Conservation (phyloP, 768 basidiomycete species). For the Amylocystis lapponica region DNA sequence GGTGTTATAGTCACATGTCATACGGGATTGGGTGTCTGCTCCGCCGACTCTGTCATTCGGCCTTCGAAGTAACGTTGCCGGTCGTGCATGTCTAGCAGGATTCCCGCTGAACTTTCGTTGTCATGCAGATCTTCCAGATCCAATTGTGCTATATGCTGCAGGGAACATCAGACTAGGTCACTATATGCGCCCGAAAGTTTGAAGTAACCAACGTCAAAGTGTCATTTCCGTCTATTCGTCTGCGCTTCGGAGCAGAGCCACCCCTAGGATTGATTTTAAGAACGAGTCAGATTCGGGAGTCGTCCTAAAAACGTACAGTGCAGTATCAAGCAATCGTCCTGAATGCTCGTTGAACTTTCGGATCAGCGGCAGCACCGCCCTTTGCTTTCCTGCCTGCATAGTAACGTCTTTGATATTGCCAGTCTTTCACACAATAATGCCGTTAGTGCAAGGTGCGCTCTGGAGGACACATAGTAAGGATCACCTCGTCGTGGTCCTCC, state of each 20-base stretch:
- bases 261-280: constrained; percentile 43
- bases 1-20: background rate
- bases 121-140: constrained; percentile 84
- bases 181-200: constrained; percentile 47
- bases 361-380: constrained; percentile 85
- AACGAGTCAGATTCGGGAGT: too few species aligned
- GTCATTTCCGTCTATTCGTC: constrained; percentile 36
- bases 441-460: background rate
- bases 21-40: background rate
- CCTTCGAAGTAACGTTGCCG: constrained; percentile 80
- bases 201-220: too few species aligned
- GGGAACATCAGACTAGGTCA: constrained; percentile 1
- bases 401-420: constrained; percentile 88
- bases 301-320: constrained; percentile 66
- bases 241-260: constrained; percentile 52
- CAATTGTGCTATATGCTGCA: constrained; percentile 50
- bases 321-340: constrained; percentile 77
- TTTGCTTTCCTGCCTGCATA: constrained; percentile 92
- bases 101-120: constrained; percentile 56
- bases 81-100: constrained; percentile 84
- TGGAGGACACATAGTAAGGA: background rate
- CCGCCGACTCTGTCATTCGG: constrained; percentile 20
- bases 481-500: constrained; percentile 87
- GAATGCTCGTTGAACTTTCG: constrained; percentile 98
- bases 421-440: constrained; percentile 56